These are phyloP conservation scores for Pythium phragmitis DNA, from an alignment of 352 stramenopile genomes.

Conservation along the genomic window DNA sequence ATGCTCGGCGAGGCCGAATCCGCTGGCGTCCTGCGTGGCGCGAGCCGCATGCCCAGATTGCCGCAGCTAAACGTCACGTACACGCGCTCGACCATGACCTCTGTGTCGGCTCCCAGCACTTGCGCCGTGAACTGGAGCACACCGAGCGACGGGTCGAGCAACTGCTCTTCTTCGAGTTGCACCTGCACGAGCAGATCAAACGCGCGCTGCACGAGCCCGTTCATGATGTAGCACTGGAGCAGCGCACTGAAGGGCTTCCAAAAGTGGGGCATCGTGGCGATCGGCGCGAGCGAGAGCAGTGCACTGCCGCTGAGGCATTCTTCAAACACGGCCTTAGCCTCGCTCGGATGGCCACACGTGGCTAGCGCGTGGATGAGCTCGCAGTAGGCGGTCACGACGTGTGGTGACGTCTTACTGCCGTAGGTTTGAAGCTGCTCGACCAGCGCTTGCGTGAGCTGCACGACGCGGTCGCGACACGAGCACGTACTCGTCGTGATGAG, in stretches of 20 bases:
- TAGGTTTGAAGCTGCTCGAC: conserved; percentile 18
- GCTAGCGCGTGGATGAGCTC: conserved; percentile 40
- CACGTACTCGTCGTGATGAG: conserved; percentile 37
- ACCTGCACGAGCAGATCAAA: conserved; percentile 49
- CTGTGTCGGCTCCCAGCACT: conserved; percentile 31
- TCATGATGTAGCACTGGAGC: conserved; percentile 37
- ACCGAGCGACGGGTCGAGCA: conserved; percentile 33
- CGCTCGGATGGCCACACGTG: conserved; percentile 36
- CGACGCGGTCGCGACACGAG: conserved; percentile 27
- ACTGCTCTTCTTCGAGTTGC: conserved; percentile 41
- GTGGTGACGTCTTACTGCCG: conserved; percentile 24
- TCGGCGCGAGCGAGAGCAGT: conserved; percentile 31
- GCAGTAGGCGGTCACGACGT: conserved; percentile 34
- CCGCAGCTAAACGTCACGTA: conserved; percentile 49
- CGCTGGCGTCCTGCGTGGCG: conserved; percentile 16
- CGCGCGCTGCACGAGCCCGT: conserved; percentile 44
- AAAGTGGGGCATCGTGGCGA: conserved; percentile 29
- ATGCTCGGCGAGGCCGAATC: neutral
- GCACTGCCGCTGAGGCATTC: conserved; percentile 37
- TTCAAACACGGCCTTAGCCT: conserved; percentile 51
- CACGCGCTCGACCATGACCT: conserved; percentile 43
- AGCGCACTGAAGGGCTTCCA: conserved; percentile 48
- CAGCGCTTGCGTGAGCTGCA: conserved; percentile 29
- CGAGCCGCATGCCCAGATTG: conserved; percentile 41
- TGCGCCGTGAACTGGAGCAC: conserved; percentile 35